Evolutionary conservation across 208 protist genomes (phyloP), one percentile per base, ranked within the genome.

Genomic region (Phytomonas serpens): DNA sequence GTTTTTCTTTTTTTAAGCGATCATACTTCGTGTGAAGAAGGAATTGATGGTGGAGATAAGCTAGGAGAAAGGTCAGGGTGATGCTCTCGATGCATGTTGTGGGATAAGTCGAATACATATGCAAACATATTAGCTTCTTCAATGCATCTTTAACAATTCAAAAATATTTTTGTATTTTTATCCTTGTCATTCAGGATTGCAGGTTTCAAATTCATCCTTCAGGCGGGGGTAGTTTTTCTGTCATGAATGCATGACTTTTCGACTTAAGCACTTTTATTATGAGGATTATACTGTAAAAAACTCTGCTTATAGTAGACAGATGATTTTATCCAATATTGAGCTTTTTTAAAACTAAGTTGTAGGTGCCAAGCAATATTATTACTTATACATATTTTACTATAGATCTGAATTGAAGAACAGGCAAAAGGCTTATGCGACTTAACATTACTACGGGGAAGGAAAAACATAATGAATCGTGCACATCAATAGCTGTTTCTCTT

Each of bases 401-500:
- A 57, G 47, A 27, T 27, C 2, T 27, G 47, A 57, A 27, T 27
- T 57, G 4, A 57, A 57, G 1, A 57, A 27, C 0, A 57, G 23
- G 13, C 10, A 57, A 57, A 27, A 57, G 19, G 19, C 7, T 57
- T 57, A 96, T 96, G 92, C 85, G 89, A 11, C 73, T 96, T 16
- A 87, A 83, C 66, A 92, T 94, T 61, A 89, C 92, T 16, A 79
- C 78, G 2, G 82, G 81, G 0, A 94, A 93, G 74, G 88, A 94
- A 69, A 74, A 81, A 14, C 92, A 98, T 72, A 77, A 68, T 29
- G 93, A 97, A 76, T 81, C 93, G 64, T 96, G 90, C 78, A 97
- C 93, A 16, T 81, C 83, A 38, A 89, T 97, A 11, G 90, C 87
- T 27, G 95, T 97, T 7, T 93, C 89, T 2, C 76, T 90, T 33